phyloP scores from a whole-genome alignment of 768 basidiomycete species.

The Auricularia auricula-judae region DNA sequence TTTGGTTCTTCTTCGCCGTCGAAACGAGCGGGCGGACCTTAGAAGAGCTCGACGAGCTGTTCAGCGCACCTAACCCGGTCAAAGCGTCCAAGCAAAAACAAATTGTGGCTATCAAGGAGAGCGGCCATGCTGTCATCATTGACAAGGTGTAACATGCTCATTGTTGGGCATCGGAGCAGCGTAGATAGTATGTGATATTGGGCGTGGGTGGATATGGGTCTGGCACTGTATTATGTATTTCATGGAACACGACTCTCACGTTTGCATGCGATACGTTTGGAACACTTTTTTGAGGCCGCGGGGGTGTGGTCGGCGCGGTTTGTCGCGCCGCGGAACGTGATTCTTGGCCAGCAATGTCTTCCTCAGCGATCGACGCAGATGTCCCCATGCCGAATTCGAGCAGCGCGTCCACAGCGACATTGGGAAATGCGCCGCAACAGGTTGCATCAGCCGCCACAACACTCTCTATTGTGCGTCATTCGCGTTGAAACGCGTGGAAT shows the following conservation, averaged over 20 bases:
- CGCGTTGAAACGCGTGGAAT: not conserved
- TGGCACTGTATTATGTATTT: no score
- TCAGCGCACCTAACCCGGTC: constrained; percentile 20
- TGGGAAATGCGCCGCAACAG: not conserved
- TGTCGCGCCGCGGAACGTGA: not conserved
- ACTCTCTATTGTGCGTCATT: not conserved
- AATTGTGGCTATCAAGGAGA: constrained; percentile 15
- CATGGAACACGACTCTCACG: no score
- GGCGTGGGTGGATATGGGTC: no score
- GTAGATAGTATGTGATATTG: no score
- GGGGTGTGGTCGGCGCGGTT: no score
- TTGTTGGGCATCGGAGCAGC: no score
- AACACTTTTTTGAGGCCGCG: no score
- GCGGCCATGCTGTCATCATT: constrained; percentile 10
- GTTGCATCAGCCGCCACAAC: not conserved
- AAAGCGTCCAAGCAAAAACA: constrained; percentile 17
- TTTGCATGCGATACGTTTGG: no score
- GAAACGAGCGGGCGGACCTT: constrained; percentile 20
- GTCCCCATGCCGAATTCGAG: not conserved
- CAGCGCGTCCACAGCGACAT: not conserved
- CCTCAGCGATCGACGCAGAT: not conserved
- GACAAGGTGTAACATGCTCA: constrained; percentile 1
- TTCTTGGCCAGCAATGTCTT: not conserved
- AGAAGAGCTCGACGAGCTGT: constrained; percentile 24
- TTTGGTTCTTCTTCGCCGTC: constrained; percentile 17